Percentiles rank a stretch among this genome's conserved stretches.
phyloP scores from a whole-genome alignment of 1,284 basidiomycete species.

The Heterobasidion parviporum region DNA sequence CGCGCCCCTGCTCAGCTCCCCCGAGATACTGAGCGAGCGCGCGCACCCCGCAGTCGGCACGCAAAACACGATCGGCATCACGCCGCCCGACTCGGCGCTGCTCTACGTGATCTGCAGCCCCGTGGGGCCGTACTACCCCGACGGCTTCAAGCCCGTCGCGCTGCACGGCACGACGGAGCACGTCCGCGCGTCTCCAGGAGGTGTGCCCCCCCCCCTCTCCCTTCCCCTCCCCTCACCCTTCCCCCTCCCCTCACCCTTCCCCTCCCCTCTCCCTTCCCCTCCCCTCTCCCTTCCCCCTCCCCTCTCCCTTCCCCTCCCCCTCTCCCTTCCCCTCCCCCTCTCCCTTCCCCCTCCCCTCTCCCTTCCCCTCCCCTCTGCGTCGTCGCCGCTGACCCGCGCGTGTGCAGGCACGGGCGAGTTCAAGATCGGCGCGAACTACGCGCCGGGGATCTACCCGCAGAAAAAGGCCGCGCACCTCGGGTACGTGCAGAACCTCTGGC shows the following conservation, averaged over 20 bases:
- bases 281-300: too few species aligned
- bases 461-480: slow-evolving; percentile 77
- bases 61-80: background rate
- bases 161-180: slow-evolving; percentile 89
- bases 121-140: slow-evolving; percentile 91
- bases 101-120: slow-evolving; percentile 94
- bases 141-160: slow-evolving; percentile 58
- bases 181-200: slow-evolving; percentile 85
- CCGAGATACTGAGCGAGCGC: too few species aligned
- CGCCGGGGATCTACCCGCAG: slow-evolving; percentile 85
- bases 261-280: background rate
- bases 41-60: background rate
- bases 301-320: background rate
- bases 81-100: slow-evolving; percentile 53
- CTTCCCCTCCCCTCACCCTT: background rate
- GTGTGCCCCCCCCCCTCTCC: slow-evolving; percentile 18
- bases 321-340: background rate
- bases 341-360: background rate
- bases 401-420: slow-evolving; percentile 72
- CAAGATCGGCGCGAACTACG: slow-evolving; percentile 92
- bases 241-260: background rate
- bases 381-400: background rate
- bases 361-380: background rate
- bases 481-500: slow-evolving; percentile 94
- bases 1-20: background rate